phyloP scores from a whole-genome alignment of 805 yeast species.

The Metschnikowia shivogae region DNA sequence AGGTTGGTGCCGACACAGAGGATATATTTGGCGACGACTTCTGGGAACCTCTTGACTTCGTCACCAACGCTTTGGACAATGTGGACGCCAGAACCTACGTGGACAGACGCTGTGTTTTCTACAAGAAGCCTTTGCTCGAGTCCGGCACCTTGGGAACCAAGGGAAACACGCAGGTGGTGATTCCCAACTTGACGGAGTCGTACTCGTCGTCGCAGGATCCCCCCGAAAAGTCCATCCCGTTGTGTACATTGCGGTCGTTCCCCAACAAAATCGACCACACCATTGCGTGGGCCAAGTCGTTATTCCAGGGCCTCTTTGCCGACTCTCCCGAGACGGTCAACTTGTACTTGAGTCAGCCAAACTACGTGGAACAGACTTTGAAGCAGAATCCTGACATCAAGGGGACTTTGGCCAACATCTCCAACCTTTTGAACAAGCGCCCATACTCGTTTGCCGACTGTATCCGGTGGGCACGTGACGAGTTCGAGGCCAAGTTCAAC shows the following conservation, averaged over 20 bases:
- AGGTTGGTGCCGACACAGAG: slow-evolving; percentile 93
- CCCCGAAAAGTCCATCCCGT: slow-evolving; percentile 95
- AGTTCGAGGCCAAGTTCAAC: slow-evolving; percentile 80
- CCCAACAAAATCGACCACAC: slow-evolving; percentile 98
- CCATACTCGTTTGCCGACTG: slow-evolving; percentile 93
- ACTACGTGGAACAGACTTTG: slow-evolving; percentile 85
- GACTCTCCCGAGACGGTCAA: slow-evolving; percentile 95
- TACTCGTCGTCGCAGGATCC: slow-evolving; percentile 97
- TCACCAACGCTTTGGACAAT: slow-evolving; percentile 94
- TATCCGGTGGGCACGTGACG: slow-evolving; percentile 88
- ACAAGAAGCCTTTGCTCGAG: slow-evolving; percentile 84
- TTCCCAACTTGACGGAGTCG: slow-evolving; percentile 91
- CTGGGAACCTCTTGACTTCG: slow-evolving; percentile 82
- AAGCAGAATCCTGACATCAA: slow-evolving; percentile 92
- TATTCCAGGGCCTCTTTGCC: slow-evolving; percentile 86
- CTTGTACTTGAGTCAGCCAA: slow-evolving; percentile 83
- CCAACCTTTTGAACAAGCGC: slow-evolving; percentile 69
- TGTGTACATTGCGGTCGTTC: slow-evolving; percentile 95
- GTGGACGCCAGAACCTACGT: slow-evolving; percentile 98
- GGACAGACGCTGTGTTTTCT: slow-evolving; percentile 94
- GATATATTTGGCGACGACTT: slow-evolving; percentile 76
- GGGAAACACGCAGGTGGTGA: slow-evolving; percentile 95
- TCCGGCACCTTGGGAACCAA: slow-evolving; percentile 98
- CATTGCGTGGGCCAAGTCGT: slow-evolving; percentile 97
- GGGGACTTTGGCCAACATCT: slow-evolving; percentile 76